A percentile compares a stretch with the other conserved stretches of the same genome.
These are phyloP conservation scores for Torulaspora franciscae DNA, from an alignment of 805 yeast genomes.

Conservation along the genomic window DNA sequence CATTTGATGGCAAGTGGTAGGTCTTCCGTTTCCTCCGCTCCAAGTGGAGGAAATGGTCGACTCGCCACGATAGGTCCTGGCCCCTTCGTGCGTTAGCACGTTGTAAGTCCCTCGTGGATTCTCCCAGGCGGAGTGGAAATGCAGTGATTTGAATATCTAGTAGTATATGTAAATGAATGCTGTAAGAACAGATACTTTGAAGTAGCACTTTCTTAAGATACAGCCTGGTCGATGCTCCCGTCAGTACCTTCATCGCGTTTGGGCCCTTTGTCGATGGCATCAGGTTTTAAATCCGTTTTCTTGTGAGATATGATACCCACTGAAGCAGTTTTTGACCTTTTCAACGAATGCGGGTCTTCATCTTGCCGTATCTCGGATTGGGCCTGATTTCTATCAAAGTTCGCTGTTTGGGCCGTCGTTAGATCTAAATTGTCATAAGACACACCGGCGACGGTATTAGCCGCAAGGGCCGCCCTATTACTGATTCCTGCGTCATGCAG, in stretches of 20 bases:
- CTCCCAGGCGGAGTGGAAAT: too few relatives aligned
- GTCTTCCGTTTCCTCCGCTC: too few relatives aligned
- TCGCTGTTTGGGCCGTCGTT: neutral
- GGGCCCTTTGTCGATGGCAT: neutral
- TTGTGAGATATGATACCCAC: neutral
- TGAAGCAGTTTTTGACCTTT: neutral
- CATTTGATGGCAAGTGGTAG: too few relatives aligned
- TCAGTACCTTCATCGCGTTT: neutral
- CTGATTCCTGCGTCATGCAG: constrained; percentile 40
- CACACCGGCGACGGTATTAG: constrained; percentile 46
- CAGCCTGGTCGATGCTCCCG: neutral
- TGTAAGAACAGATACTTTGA: neutral
- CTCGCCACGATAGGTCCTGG: too few relatives aligned
- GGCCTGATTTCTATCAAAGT: neutral
- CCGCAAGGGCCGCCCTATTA: constrained; percentile 39
- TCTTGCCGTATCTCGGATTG: neutral
- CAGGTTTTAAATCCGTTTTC: too few relatives aligned
- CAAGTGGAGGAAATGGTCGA: too few relatives aligned
- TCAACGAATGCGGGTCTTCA: neutral
- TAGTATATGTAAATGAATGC: neutral
- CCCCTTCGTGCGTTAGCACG: too few relatives aligned
- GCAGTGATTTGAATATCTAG: neutral
- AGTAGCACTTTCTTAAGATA: neutral
- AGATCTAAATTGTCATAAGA: constrained; percentile 25
- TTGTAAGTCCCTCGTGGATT: too few relatives aligned